Conservation (phyloP, 495 filamentous ascomycete genomes). For the Xylaria nigripes region DNA sequence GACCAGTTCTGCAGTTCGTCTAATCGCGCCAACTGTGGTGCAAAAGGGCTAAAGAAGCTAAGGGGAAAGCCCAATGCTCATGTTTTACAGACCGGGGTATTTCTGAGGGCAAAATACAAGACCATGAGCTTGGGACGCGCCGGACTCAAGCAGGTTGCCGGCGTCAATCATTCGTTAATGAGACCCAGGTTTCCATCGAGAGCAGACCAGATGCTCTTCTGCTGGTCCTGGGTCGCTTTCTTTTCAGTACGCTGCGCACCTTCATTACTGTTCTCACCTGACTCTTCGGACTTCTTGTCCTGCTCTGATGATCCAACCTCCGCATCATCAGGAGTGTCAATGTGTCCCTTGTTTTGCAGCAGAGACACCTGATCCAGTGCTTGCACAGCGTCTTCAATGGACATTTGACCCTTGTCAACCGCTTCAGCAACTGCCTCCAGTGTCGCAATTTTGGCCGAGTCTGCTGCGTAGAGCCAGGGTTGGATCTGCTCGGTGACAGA, state of each 20-base stretch:
- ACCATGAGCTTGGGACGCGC: neutral
- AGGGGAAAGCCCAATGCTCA: neutral
- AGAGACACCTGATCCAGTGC: conserved; percentile 31
- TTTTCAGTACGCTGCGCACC: conserved; percentile 20
- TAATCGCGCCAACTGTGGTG: neutral
- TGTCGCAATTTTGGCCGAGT: conserved; percentile 41
- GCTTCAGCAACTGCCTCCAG: conserved; percentile 42
- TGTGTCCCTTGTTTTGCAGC: conserved; percentile 24
- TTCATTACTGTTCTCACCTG: conserved; percentile 16
- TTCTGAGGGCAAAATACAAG: neutral
- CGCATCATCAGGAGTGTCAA: conserved; percentile 11
- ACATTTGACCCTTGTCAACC: conserved; percentile 38
- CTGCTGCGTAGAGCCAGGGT: conserved; percentile 44
- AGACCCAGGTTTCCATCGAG: conserved; percentile 41
- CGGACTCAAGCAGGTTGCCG: neutral
- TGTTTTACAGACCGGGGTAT: too few relatives aligned
- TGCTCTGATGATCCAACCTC: conserved; percentile 20
- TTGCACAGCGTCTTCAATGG: conserved; percentile 36
- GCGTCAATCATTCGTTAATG: conserved; percentile 22
- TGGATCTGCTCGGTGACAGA: conserved; percentile 32
- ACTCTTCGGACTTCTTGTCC: conserved; percentile 29
- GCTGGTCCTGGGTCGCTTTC: conserved; percentile 18
- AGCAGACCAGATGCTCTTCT: conserved; percentile 30
- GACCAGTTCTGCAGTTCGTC: neutral
- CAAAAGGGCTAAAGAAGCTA: neutral